Evolutionary conservation across 2,329 filamentous ascomycete genomes (phyloP), one percentile per base, ranked within the genome.

Genomic region (Paecilomyces sp.): DNA sequence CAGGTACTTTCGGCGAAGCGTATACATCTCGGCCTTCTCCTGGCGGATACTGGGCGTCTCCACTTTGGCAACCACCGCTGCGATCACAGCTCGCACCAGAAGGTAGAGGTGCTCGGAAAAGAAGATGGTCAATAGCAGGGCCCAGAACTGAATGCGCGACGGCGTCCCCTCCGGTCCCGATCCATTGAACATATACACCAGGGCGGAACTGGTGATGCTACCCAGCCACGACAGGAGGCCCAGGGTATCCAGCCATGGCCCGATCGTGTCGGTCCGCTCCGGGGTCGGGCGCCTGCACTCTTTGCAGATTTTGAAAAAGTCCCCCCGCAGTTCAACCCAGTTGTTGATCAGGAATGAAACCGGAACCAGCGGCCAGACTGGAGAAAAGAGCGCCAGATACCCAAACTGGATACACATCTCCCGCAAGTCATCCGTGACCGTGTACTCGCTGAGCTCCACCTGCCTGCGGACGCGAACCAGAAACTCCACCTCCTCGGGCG

Each of bases 401-500:
- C 92, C 91, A 80, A 84, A 92, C 67, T 95, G 91, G 65, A 96
- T 87, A 25, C 92, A 86, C 92, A 97, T 97, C 76, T 99, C 94
- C 50, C 94, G 86, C 64, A 97, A 88, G 71, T 99, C 94, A 24
- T 85, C 83, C 0, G 91, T 92, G 2, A 97, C 93, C 70, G 97
- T 91, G 75, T 99, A 99, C n/a, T 86, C 81, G 41, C 87, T 87
- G 0, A 97, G 82, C 63, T 91, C 87, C 1, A 91, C 89, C 74
- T 99, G 92, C 64, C 90, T 84, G 34, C 93, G 88, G 1, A 97
- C 92, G 47, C 92, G 86, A 13, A 85, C 80, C 18, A 99, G 81
- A 74, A 99, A 97, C 3, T 85, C 83, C 13, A 84, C 84, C 73
- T 99, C 94, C 65, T 95, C 91, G 0, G 87, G 83, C 1, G 83